phyloP scores from a whole-genome alignment of 768 basidiomycete species.

The Lactarius deliciosus region DNA sequence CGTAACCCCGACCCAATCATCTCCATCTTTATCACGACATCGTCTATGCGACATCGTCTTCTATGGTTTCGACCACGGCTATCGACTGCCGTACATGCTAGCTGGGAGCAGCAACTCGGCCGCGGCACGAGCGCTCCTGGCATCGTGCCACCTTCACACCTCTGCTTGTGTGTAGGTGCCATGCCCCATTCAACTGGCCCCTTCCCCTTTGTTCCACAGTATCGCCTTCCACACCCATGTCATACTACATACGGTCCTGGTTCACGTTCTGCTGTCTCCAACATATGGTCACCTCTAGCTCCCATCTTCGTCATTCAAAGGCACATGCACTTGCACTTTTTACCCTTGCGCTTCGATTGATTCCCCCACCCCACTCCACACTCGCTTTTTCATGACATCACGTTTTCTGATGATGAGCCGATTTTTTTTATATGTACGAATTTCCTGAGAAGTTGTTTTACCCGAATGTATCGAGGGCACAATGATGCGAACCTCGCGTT shows the following conservation, averaged over 20 bases:
- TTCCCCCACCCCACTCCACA: not conserved
- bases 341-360: not conserved
- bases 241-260: constrained; percentile 7
- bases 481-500: not conserved
- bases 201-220: constrained; percentile 1
- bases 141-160: not conserved
- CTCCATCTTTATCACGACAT: constrained; percentile 1
- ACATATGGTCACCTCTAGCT: constrained; percentile 13
- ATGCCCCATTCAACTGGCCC: not conserved
- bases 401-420: constrained; percentile 3
- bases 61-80: constrained; percentile 27
- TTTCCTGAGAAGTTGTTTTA: constrained; percentile 6
- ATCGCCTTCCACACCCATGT: constrained; percentile 3
- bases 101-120: not conserved
- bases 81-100: constrained; percentile 17
- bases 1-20: constrained; percentile 1
- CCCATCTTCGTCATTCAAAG: constrained; percentile 5
- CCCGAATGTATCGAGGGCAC: constrained; percentile 14
- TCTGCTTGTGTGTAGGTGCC: constrained; percentile 4
- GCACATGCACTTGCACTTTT: constrained; percentile 3
- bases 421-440: not conserved
- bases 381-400: constrained; percentile 18
- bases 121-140: constrained; percentile 2
- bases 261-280: not conserved
- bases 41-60: constrained; percentile 22